Base-by-base conservation (phyloP, 176 grass and related monocot genomes). In the Carex pumila region DNA sequence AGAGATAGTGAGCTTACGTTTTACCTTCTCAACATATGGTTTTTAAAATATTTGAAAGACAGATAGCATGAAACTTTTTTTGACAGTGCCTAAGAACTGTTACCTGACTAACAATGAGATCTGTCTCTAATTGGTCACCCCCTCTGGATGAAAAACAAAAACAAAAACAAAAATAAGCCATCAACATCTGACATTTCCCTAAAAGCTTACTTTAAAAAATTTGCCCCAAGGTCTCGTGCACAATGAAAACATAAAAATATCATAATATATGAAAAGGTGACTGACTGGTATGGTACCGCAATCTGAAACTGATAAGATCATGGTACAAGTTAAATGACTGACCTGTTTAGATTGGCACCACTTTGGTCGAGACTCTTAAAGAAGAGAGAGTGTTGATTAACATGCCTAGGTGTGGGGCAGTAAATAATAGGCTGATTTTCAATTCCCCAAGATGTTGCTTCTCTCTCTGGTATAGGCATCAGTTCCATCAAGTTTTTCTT, bases 21-120 rank as follows among this genome's bases (percentile, higher is more conserved):
- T 67, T 31, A 67, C 39, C 41, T 73, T 73, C 15, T 73, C 15
- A 14, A 0, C 17, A 11, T 17, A 72, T 9, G 13, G 5, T 39
- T 73, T 73, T 41, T 17, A 73, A n/a, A 41, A 3, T 17, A 73
- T 41, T 9, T 18, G 41, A 41, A 45, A 66, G 60, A 21, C 18
- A 34, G 36, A 83, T 5, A 15, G 55, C 14, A 4, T 57, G 14
- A 57, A 57, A 18, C 6, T 19, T 41, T 47, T 41, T 49, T 73
- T 72, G 17, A 58, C 31, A 79, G 54, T 57, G 55, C 14, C 13
- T 57, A 18, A 57, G 55, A 57, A 57, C 3, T 15, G 37, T 55
- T 85, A 97, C 94, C 94, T 90, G 89, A 79, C 56, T 85, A 29
- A 92, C 84, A 69, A 94, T 91, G 77, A 94, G 87, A 47, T 94